A percentile compares a stretch with the other conserved stretches of the same genome.
Evolutionary conservation across 352 stramenopile genomes (phyloP).

Genomic region (Phytopythium cucurbitacearum): DNA sequence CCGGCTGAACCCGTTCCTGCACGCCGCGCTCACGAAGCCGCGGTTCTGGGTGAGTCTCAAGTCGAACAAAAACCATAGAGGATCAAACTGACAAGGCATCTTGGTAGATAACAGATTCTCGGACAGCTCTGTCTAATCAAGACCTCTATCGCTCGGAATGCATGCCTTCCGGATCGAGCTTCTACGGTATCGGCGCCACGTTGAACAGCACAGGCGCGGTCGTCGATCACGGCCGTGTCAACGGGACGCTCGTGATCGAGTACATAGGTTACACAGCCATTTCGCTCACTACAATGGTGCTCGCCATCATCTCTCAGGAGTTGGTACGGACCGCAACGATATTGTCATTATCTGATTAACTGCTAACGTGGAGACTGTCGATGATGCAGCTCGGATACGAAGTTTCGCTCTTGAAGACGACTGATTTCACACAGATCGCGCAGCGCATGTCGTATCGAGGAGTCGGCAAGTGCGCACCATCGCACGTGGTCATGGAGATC

Average conservation of each 20-base stretch:
- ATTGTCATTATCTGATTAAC: background rate
- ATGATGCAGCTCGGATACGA: conserved; percentile 31
- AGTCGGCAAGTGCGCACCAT: conserved; percentile 17
- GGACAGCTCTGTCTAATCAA: conserved; percentile 13
- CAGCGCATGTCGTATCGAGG: conserved; percentile 37
- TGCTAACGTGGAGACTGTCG: background rate
- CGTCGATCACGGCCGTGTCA: conserved; percentile 19
- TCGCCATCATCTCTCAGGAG: conserved; percentile 46
- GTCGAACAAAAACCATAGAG: background rate
- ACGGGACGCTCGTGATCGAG: conserved; percentile 40
- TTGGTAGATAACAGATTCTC: conserved; percentile 7
- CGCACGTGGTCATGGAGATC: conserved; percentile 28
- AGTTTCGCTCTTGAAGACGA: conserved; percentile 26
- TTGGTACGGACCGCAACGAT: conserved; percentile 15
- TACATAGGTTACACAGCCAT: background rate
- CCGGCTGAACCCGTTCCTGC: conserved; percentile 24
- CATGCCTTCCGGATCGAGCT: conserved; percentile 10
- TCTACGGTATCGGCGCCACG: conserved; percentile 31
- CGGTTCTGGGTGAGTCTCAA: conserved; percentile 22
- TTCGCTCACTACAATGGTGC: conserved; percentile 18
- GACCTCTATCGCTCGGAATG: conserved; percentile 29
- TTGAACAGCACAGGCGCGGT: conserved; percentile 20
- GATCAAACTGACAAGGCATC: background rate
- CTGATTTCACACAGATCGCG: conserved; percentile 10
- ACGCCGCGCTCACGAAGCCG: conserved; percentile 22